Base-by-base conservation (phyloP, 805 yeast genomes). In the Yarrowia osloensis region DNA sequence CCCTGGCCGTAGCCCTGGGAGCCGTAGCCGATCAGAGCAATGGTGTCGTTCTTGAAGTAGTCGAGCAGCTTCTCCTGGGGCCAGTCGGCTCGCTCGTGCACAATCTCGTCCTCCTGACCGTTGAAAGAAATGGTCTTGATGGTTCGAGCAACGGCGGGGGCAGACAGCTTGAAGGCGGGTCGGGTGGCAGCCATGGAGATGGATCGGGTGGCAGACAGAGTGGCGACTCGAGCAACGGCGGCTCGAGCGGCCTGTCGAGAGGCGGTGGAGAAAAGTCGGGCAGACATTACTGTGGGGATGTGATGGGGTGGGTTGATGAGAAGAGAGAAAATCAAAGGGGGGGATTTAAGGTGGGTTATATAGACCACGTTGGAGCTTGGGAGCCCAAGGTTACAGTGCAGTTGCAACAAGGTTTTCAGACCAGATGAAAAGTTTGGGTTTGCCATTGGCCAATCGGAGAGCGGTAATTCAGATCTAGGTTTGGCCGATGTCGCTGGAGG, bases 1-100 rank as follows among this genome's bases (percentile, higher is more conserved):
- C 98, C 98, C 86, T 95, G 99, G 80, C 99, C 99, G 86, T 95
- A 94, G 86, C 99, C 99, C 85, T 95, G 99, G 73, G 99, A 94
- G 79, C 99, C 99, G 88, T 95, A 95, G 82, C 99, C 99, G 75
- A 95, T 93, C 78, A 95, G 83, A 74, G 99, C 98, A 78, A 95
- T 84, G 70, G 99, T 95, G 81, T 95, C 98, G 82, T 93, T 84
- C 87, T 95, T 94, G 92, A 95, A 95, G 87, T 93, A 95, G 77
- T 91, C 93, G 71, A 88, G 86, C 77, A 95, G 85, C 85, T 90
- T 94, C 84, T 94, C 98, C 81, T 89, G 86, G 82, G 99, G 99
- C 99, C 99, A 95, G 90, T 95, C 99, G 76, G 92, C 88, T 83
- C 99, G 91, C 86, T 95, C 98, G 85, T 95, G 94, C 74, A 95